Conservation (phyloP, 2,329 filamentous ascomycete species). For the Alternaria hordeiaustralica region DNA sequence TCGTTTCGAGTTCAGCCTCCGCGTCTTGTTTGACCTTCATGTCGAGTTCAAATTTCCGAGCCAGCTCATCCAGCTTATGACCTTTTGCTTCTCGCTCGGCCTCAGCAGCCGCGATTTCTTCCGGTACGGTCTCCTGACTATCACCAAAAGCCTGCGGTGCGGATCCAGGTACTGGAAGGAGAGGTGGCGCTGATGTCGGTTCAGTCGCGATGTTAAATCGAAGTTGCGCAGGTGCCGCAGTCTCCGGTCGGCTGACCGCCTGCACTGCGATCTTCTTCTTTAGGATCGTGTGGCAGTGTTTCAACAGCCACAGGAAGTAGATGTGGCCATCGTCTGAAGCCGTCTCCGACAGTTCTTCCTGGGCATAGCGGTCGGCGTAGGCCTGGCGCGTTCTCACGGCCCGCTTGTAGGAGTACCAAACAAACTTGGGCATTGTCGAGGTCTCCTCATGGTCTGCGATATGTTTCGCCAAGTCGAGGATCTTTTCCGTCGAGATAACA, state of each 20-base stretch:
- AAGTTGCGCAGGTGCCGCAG: neutral
- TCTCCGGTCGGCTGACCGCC: neutral
- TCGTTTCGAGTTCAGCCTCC: neutral
- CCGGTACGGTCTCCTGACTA: too few relatives aligned
- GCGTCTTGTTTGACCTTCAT: neutral
- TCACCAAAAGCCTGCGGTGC: too few relatives aligned
- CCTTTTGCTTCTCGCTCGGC: neutral
- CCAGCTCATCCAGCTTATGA: neutral
- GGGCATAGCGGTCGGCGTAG: neutral
- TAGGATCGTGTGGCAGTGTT: neutral
- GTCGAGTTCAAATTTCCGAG: neutral
- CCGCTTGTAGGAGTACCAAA: constrained; percentile 1
- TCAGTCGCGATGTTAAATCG: neutral
- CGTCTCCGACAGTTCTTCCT: neutral
- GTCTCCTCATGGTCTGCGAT: neutral
- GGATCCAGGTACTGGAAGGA: neutral
- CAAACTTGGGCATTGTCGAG: neutral
- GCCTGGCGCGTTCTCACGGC: neutral
- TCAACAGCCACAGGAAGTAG: constrained; percentile 1
- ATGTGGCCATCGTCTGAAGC: neutral
- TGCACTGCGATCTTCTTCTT: neutral
- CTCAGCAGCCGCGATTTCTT: neutral
- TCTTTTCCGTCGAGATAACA: neutral
- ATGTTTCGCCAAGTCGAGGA: neutral
- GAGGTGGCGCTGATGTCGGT: neutral